Evolutionary conservation across 768 basidiomycete species (phyloP).

Genomic region (Mycena amicta): DNA sequence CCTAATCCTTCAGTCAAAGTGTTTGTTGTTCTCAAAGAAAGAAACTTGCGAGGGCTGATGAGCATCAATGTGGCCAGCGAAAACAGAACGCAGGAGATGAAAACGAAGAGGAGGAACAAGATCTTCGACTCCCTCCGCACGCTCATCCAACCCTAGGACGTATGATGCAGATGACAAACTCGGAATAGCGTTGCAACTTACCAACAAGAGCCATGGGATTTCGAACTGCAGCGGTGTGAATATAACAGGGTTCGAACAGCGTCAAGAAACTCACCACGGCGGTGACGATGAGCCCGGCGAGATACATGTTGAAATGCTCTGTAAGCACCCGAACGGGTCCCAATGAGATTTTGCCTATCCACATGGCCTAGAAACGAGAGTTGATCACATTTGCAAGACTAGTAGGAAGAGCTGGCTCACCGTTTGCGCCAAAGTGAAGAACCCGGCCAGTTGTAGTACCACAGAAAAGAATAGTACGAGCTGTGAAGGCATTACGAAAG

Average conservation of each 20-base stretch:
- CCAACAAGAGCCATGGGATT: slow-evolving; percentile 51
- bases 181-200: too few species aligned
- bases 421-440: slow-evolving; percentile 50
- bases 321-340: slow-evolving; percentile 38
- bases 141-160: slow-evolving; percentile 49
- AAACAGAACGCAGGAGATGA: slow-evolving; percentile 41
- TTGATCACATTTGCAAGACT: background rate
- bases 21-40: background rate
- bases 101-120: slow-evolving; percentile 42
- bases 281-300: slow-evolving; percentile 43
- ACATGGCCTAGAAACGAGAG: slow-evolving; percentile 33
- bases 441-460: slow-evolving; percentile 47
- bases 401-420: background rate
- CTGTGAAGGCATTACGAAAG: slow-evolving; percentile 28
- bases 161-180: background rate
- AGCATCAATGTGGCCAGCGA: slow-evolving; percentile 46
- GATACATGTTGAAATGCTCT: slow-evolving; percentile 37
- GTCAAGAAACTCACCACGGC: slow-evolving; percentile 38
- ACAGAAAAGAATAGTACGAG: slow-evolving; percentile 53
- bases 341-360: slow-evolving; percentile 50
- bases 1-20: background rate
- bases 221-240: slow-evolving; percentile 32
- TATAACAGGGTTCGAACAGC: too few species aligned
- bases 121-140: slow-evolving; percentile 46
- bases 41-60: slow-evolving; percentile 39